phyloP scores from a whole-genome alignment of 352 stramenopile species.

The Pilasporangium apinafurcum region DNA sequence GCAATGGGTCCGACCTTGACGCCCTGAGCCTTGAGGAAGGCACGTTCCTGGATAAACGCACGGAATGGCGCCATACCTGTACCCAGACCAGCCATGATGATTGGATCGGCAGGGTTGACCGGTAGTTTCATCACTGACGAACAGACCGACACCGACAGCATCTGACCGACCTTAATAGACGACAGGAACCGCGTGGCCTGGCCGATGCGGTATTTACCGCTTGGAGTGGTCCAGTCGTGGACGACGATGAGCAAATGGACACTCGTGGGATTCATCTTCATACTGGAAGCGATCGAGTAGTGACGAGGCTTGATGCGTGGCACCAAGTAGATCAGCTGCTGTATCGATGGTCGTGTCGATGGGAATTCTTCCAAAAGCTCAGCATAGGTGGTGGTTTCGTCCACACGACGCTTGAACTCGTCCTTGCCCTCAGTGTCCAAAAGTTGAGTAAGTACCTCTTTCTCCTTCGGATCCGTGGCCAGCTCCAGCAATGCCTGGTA shows the following conservation, averaged over 20 bases:
- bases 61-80: constrained; percentile 89
- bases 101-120: constrained; percentile 53
- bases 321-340: constrained; percentile 61
- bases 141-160: constrained; percentile 62
- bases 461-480: constrained; percentile 70
- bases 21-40: constrained; percentile 56
- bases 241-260: constrained; percentile 85
- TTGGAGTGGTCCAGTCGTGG: constrained; percentile 81
- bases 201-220: constrained; percentile 55
- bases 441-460: constrained; percentile 36
- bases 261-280: constrained; percentile 77
- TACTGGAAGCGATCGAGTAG: constrained; percentile 89
- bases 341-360: constrained; percentile 56
- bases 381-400: constrained; percentile 74
- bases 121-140: constrained; percentile 79
- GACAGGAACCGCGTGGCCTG: constrained; percentile 64
- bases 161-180: constrained; percentile 31
- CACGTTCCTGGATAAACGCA: constrained; percentile 87
- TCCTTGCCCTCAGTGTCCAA: constrained; percentile 72
- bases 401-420: constrained; percentile 71
- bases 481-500: constrained; percentile 61
- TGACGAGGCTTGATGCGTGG: constrained; percentile 84
- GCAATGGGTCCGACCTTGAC: constrained; percentile 69
- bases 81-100: constrained; percentile 84
- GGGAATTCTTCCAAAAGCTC: constrained; percentile 72